phyloP scores from a whole-genome alignment of 805 yeast genomes.

The Tetrapisispora taiwanensis region DNA sequence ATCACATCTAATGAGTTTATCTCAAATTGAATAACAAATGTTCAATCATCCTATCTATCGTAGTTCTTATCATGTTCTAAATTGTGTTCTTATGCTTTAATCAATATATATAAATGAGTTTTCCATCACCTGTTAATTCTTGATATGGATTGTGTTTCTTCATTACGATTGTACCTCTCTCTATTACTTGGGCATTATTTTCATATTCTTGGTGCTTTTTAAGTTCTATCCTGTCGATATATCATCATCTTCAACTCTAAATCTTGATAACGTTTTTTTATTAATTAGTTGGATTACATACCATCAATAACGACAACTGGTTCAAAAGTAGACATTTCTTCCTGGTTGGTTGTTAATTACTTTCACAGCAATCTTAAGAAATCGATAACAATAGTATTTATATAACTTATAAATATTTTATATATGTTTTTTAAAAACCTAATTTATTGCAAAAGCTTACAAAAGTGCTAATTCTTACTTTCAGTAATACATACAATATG shows the following conservation, averaged over 20 bases:
- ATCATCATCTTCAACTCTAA: background rate
- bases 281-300: slow-evolving; percentile 30
- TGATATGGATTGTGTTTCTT: no score
- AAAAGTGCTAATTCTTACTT: background rate
- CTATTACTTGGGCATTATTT: background rate
- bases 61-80: no score
- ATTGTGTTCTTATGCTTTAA: no score
- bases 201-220: background rate
- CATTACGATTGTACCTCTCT: no score
- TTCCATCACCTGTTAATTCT: no score
- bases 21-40: no score
- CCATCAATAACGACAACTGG: slow-evolving; percentile 98
- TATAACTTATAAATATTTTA: background rate
- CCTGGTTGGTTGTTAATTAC: slow-evolving; percentile 11
- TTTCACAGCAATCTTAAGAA: background rate
- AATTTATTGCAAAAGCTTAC: background rate
- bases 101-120: no score
- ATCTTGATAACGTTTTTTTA: background rate
- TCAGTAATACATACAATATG: background rate
- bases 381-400: background rate
- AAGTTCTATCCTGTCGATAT: background rate
- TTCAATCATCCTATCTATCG: no score
- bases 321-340: slow-evolving; percentile 59
- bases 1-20: no score
- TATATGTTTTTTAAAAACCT: background rate